Conservation (phyloP, 345 rosid species). For the Raphanus raphanistrum region DNA sequence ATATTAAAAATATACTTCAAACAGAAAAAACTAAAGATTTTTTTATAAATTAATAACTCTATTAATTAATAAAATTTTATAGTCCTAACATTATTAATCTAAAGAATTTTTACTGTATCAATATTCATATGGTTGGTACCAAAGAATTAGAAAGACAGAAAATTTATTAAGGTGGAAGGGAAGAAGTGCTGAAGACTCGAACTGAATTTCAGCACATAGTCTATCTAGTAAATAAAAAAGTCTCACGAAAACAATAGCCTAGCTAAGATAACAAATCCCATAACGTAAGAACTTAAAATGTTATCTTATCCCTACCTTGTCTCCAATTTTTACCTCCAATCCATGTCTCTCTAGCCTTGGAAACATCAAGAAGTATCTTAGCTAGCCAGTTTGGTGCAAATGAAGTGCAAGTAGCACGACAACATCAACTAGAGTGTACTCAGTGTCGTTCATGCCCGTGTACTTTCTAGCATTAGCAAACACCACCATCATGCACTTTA, state of each 20-base stretch:
- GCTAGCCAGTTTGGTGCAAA: neutral
- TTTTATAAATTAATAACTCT: too few relatives aligned
- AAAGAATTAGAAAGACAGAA: too few relatives aligned
- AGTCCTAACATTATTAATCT: too few relatives aligned
- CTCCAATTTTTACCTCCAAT: neutral
- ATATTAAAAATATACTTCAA: too few relatives aligned
- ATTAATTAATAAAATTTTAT: too few relatives aligned
- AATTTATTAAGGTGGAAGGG: too few relatives aligned
- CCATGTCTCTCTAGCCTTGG: neutral
- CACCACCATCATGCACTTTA: neutral
- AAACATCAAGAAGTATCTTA: neutral
- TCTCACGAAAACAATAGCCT: neutral
- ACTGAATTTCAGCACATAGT: too few relatives aligned
- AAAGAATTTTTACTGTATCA: too few relatives aligned
- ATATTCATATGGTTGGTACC: too few relatives aligned
- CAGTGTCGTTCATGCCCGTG: neutral
- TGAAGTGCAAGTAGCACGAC: neutral
- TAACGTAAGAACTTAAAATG: neutral
- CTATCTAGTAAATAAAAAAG: too few relatives aligned
- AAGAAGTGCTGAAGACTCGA: too few relatives aligned
- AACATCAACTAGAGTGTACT: neutral
- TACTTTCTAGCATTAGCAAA: neutral
- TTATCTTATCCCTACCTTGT: neutral
- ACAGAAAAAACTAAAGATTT: too few relatives aligned
- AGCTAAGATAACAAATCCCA: neutral